Evolutionary conservation across 768 basidiomycete species (phyloP).

Genomic region (Tylopilus balloui): DNA sequence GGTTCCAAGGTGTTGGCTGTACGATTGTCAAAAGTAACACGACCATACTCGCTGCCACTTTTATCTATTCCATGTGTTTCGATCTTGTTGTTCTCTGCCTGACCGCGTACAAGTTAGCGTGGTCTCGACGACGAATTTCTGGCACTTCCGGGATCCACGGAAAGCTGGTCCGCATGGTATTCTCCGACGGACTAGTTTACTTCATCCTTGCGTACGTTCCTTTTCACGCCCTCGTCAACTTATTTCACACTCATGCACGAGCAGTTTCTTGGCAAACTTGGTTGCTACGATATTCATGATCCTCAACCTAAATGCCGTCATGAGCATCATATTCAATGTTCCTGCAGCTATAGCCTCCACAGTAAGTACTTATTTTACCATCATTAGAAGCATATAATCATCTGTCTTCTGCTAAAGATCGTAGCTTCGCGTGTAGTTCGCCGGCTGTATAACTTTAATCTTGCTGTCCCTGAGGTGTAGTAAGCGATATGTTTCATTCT

Average conservation of each 20-base stretch:
- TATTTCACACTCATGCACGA: slow-evolving; percentile 25
- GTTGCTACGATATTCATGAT: slow-evolving; percentile 58
- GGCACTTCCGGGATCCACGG: slow-evolving; percentile 31
- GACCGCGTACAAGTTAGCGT: slow-evolving; percentile 55
- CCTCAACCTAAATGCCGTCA: slow-evolving; percentile 58
- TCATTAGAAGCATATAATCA: neutral
- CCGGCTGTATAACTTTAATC: slow-evolving; percentile 48
- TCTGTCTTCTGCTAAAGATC: slow-evolving; percentile 35
- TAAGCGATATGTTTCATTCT: slow-evolving; percentile 9
- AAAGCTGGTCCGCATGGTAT: slow-evolving; percentile 58
- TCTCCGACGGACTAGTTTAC: slow-evolving; percentile 67
- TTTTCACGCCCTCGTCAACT: neutral
- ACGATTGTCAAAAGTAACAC: slow-evolving; percentile 58
- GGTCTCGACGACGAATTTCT: slow-evolving; percentile 15
- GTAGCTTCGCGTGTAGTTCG: slow-evolving; percentile 59
- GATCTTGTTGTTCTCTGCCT: slow-evolving; percentile 58
- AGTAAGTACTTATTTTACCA: slow-evolving; percentile 28
- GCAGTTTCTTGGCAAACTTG: slow-evolving; percentile 39
- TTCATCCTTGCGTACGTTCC: slow-evolving; percentile 67
- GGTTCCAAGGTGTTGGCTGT: slow-evolving; percentile 49
- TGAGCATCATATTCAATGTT: slow-evolving; percentile 64
- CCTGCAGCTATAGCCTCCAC: slow-evolving; percentile 56
- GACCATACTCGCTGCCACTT: slow-evolving; percentile 60
- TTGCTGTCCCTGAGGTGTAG: slow-evolving; percentile 28
- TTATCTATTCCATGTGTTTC: slow-evolving; percentile 75